Base-by-base conservation (phyloP, 768 basidiomycete species). In the Russula abietina region DNA sequence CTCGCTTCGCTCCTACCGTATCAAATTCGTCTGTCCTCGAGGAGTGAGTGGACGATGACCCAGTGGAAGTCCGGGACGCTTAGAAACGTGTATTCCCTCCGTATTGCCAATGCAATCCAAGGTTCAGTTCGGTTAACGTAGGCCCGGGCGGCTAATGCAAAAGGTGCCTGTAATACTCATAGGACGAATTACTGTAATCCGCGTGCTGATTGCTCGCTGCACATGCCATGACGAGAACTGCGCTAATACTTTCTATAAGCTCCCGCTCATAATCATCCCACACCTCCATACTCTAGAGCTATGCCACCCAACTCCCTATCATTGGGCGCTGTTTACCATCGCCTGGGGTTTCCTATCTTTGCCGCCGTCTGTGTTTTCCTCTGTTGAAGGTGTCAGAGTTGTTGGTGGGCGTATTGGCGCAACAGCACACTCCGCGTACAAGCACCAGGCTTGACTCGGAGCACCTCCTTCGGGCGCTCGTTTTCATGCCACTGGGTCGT, bases 401-500 rank as follows among this genome's bases (percentile, higher is more conserved):
- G 49, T 69, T 52, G 64, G 70, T 56, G 65, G 68, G 57, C 10
- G 64, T 28, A 71, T 17, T 32, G 52, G 66, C 11, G 87, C 84
- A 5, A 87, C 82, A 0, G 87, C 83, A 67, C 90, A 91, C 67
- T 92, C 87, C 10, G 84, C 79, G 67, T 92, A 92, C 45, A 91
- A 72, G 88, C 86, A 0, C 89, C 90, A 2, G 89, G 87, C 72
- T 87, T 88, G 46, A n/a, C n/a, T n/a, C n/a, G n/a, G n/a, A 92
- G 77, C 2, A 89, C 81, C 69, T 91, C 89, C 61, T n/a, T 82
- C 83, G 7, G 68, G 17, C 8, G 65, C 54, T 32, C 33, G 26
- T 10, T 43, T n/a, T n/a, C n/a, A n/a, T n/a, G n/a, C n/a, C n/a
- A n/a, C 30, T 65, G 58, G 39, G 51, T 65, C 52, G 8, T 70